Base-by-base conservation (phyloP, 2,329 filamentous ascomycete genomes). In the Aspergillus sp. region DNA sequence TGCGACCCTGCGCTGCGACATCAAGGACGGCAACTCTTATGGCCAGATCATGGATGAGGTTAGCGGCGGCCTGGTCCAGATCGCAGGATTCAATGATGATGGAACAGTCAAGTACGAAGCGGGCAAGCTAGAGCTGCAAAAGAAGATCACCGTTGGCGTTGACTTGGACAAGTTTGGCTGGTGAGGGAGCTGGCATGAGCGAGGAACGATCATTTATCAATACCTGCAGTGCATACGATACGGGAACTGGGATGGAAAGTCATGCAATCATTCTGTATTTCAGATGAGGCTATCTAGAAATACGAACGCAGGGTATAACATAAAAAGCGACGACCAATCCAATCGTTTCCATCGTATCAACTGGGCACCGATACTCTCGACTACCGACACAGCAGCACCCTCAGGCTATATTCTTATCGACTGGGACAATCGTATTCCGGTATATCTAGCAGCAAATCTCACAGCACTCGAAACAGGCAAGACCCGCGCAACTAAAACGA, bases 31-130 rank as follows among this genome's bases (percentile, higher is more conserved):
- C 19, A 45, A 54, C 3, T 61, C 67, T 8, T 76, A 72, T 49
- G 70, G 67, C 3, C 66, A 73, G 51, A 64, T 75, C 0, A 66
- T 80, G 30, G 67, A 74, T 33, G 72, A 76, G 22, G 58, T 76
- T 13, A 77, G 69, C 8, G 74, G 70, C 3, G 76, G 76, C 0
- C 44, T 78, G 17, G 65, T 78, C 51, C 70, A 71, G 39, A 65
- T 68, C 1, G 60, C 58, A 3, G 73, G 73, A 3, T 66, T 65
- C 48, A 59, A 71, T 41, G 61, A 63, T 1, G 73, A 76, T 41
- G 74, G 74, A 2, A 69, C 67, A 1, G 56, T 73, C 51, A 73
- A 67, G 57, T 75, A 73, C 52, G 68, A 65, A n/a, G 63, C 64
- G 1, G 62, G 64, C 3, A 54, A 64, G 20, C 24, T 69, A 20